These are phyloP conservation scores for sorghum (Sorghum bicolor) DNA, from an alignment of 176 grass and related monocot genomes.

Conservation along the genomic window DNA sequence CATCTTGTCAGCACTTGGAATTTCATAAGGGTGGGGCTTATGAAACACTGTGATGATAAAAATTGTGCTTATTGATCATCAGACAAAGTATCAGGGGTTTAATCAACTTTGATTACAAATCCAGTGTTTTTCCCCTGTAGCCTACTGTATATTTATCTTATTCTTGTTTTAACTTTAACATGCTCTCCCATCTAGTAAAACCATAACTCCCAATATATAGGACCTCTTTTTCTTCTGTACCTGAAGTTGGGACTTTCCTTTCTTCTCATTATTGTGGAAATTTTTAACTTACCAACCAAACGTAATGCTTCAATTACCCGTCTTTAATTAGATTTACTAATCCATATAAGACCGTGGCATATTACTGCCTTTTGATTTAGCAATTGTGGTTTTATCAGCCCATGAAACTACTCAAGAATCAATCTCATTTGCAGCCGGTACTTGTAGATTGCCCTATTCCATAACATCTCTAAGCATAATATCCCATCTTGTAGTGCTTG, in stretches of 20 bases:
- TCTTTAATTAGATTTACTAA: not conserved
- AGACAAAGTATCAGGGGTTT: not conserved
- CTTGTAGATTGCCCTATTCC: not conserved
- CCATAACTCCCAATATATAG: not conserved
- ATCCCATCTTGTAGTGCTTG: not conserved
- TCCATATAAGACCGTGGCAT: not conserved
- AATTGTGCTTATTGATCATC: not conserved
- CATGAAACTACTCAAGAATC: not conserved
- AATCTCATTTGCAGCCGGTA: not conserved
- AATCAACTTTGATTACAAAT: not conserved
- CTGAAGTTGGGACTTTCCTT: not conserved
- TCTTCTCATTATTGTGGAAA: not conserved
- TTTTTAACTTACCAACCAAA: not conserved
- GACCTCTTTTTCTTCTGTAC: not conserved
- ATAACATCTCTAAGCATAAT: not conserved
- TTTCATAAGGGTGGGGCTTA: not conserved
- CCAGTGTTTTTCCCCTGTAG: not conserved
- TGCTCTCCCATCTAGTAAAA: not conserved
- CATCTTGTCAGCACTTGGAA: constrained; percentile 1
- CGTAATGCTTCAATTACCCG: not conserved
- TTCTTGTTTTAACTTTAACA: not conserved
- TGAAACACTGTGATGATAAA: not conserved
- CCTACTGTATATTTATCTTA: not conserved
- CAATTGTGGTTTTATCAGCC: constrained; percentile 7
- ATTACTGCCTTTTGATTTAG: not conserved